Conservation (phyloP, 2,329 filamentous ascomycete species). For the Stachybotrys chlorohalonatus region DNA sequence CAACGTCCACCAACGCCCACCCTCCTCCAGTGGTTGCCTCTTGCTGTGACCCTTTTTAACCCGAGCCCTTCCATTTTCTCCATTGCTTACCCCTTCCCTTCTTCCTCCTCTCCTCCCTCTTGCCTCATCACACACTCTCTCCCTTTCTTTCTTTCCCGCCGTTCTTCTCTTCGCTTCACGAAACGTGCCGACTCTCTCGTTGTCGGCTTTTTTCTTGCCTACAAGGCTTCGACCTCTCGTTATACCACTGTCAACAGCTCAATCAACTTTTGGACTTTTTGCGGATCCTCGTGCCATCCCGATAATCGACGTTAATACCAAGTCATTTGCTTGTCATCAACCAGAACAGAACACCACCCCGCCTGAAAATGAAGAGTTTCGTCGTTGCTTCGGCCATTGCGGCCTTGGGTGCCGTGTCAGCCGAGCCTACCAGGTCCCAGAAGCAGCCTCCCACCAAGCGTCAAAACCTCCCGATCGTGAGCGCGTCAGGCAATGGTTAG, state of each 20-base stretch:
- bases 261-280: conserved; percentile 6
- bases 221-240: conserved; percentile 9
- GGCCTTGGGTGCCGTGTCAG: conserved; percentile 32
- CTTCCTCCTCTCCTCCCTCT: conserved; percentile 3
- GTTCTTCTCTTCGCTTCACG: conserved; percentile 6
- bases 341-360: neutral
- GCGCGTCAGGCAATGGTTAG: conserved; percentile 49
- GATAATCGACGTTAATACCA: neutral
- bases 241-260: conserved; percentile 4
- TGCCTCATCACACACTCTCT: conserved; percentile 8
- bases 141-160: conserved; percentile 8
- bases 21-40: neutral
- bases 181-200: conserved; percentile 22
- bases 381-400: conserved; percentile 38
- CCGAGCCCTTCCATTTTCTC: conserved; percentile 11
- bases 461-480: conserved; percentile 38
- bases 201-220: conserved; percentile 21
- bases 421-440: conserved; percentile 40
- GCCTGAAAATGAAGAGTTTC: conserved; percentile 38
- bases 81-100: conserved; percentile 8
- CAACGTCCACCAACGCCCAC: neutral
- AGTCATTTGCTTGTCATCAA: neutral
- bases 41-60: conserved; percentile 7
- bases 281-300: conserved; percentile 2
- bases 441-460: conserved; percentile 41